Base-by-base conservation (phyloP, 768 basidiomycete species). In the Hygrocybe coccinea region DNA sequence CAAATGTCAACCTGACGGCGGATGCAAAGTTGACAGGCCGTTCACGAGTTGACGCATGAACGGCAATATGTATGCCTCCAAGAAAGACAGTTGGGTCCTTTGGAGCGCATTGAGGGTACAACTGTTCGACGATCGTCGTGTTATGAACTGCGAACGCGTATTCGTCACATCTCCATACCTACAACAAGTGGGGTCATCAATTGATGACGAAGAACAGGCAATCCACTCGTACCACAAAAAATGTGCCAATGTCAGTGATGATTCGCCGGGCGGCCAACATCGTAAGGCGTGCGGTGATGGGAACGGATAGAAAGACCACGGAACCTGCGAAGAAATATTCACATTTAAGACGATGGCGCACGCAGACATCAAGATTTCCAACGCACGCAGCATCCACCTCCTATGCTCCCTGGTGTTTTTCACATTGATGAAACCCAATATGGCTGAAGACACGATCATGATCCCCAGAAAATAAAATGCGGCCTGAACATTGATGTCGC, bases 351-450 rank as follows among this genome's bases (percentile, higher is more conserved):
- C 3, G 12, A 10, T 9, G 2, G 2, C 2, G 14, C 19, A 9
- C 48, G 41, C 7, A 15, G 5, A 2, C 38, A 25, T 25, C 2
- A 5, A 9, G 35, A 29, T 17, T 36, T n/a, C 1, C 2, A 10
- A 59, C 66, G 37, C 55, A 67, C 66, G 60, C 3, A 68, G 59
- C 67, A 68, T 68, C 67, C 67, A 68, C 51, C 63, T 65, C 49
- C 67, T 36, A 56, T 68, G 67, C 14, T 55, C 47, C 15, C 64
- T 59, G 15, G 67, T 68, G 43, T 66, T 56, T 35, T 52, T 57
- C 52, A 61, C 64, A 33, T 68, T 59, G 50, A 55, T 58, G 29
- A 59, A 24, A 7, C 67, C 67, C 49, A 66, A 24, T 3, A 63
- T 15, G 12, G 54, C 63, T 19, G 58, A 39, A 50, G 46, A 55